Percentiles rank a stretch among this genome's conserved stretches.
phyloP scores from a whole-genome alignment of 2,329 filamentous ascomycete genomes.

The Ampelomyces quisqualis region DNA sequence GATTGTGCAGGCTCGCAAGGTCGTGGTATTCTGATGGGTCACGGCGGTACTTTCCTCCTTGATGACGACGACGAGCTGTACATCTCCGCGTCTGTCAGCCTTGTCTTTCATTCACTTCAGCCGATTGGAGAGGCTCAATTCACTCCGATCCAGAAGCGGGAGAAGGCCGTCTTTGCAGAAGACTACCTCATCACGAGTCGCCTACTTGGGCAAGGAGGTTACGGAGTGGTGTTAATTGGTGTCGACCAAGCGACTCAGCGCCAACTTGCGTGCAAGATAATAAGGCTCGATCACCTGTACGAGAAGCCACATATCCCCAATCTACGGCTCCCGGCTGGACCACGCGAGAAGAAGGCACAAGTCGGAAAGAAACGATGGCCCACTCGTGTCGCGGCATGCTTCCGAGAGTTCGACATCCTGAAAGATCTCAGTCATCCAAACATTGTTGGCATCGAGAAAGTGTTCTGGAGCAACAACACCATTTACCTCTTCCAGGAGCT shows the following conservation, averaged over 20 bases:
- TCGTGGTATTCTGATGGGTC: conserved; percentile 35
- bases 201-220: conserved; percentile 56
- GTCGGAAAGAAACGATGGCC: conserved; percentile 23
- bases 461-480: conserved; percentile 54
- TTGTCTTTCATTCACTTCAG: conserved; percentile 26
- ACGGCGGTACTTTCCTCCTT: conserved; percentile 45
- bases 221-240: conserved; percentile 58
- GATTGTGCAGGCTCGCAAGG: conserved; percentile 23
- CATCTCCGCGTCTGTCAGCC: conserved; percentile 29
- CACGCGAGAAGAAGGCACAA: conserved; percentile 1
- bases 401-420: conserved; percentile 52
- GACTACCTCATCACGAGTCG: conserved; percentile 54
- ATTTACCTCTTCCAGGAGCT: conserved; percentile 64
- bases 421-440: conserved; percentile 60
- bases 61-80: conserved; percentile 48
- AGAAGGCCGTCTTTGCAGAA: conserved; percentile 48
- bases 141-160: conserved; percentile 34
- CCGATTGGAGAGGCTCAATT: conserved; percentile 13
- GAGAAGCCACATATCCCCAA: conserved; percentile 7
- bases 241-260: conserved; percentile 54
- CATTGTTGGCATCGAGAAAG: conserved; percentile 59
- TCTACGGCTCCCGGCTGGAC: conserved; percentile 6
- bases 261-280: conserved; percentile 70
- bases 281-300: conserved; percentile 50
- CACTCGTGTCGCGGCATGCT: conserved; percentile 26